A percentile compares a stretch with the other conserved stretches of the same genome.
Conservation (phyloP, 768 basidiomycete genomes). For the Bullera alba region DNA sequence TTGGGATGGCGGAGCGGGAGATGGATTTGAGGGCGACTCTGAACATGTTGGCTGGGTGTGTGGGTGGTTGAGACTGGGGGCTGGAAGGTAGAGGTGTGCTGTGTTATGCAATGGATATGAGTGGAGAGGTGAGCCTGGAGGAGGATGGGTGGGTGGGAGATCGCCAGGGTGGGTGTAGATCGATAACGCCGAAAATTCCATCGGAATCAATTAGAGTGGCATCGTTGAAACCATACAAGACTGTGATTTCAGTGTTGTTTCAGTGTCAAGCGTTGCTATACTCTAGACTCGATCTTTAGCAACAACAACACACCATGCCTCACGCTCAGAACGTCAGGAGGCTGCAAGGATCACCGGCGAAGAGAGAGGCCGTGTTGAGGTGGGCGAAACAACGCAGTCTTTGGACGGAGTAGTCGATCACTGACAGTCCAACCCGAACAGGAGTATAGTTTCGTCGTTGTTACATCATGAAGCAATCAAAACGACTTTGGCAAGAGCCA, state of each 20-base stretch:
- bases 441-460: conserved; percentile 70
- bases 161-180: not conserved
- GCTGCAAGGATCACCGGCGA: not conserved
- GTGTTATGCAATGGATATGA: not conserved
- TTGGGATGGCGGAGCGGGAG: conserved; percentile 13
- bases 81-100: not conserved
- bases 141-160: not conserved
- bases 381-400: not conserved
- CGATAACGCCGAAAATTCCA: not conserved
- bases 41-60: conserved; percentile 4
- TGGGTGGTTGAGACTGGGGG: conserved; percentile 1
- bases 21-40: conserved; percentile 4
- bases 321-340: not conserved
- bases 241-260: too few species aligned
- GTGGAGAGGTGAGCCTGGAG: not conserved
- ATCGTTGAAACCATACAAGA: too few species aligned
- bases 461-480: conserved; percentile 92
- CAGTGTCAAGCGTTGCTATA: too few species aligned
- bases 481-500: conserved; percentile 91
- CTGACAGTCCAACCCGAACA: not conserved
- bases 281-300: too few species aligned
- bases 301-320: not conserved
- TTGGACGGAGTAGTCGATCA: too few species aligned
- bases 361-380: not conserved
- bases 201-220: too few species aligned